A percentile compares a stretch with the other conserved stretches of the same genome.
These are phyloP conservation scores for Saturnispora ahearnii DNA, from an alignment of 805 yeast genomes.

Conservation along the genomic window DNA sequence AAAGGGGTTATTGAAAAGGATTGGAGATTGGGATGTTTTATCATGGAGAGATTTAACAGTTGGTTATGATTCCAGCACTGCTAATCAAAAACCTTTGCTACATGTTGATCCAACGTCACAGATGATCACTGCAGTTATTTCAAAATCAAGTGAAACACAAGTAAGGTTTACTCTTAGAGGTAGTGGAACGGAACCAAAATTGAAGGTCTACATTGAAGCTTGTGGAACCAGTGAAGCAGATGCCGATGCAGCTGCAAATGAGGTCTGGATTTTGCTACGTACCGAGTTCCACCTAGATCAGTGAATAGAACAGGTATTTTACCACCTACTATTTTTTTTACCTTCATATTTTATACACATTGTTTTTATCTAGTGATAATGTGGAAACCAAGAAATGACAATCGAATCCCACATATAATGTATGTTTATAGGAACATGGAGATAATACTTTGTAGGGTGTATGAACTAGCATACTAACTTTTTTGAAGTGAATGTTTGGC, in stretches of 20 bases:
- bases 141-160: constrained; percentile 12
- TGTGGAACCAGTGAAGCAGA: constrained; percentile 35
- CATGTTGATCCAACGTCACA: constrained; percentile 71
- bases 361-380: not conserved
- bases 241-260: constrained; percentile 45
- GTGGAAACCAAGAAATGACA: not conserved
- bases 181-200: constrained; percentile 93
- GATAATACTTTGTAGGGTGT: too few species aligned
- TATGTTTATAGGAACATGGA: not conserved
- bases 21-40: constrained; percentile 52
- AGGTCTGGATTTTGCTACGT: constrained; percentile 57
- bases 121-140: constrained; percentile 69
- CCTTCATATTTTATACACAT: too few species aligned
- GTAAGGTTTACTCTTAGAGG: constrained; percentile 77
- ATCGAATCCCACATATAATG: not conserved
- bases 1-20: constrained; percentile 30
- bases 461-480: too few species aligned
- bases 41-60: constrained; percentile 78
- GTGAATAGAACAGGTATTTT: not conserved
- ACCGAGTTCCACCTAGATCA: not conserved
- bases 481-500: too few species aligned
- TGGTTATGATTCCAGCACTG: constrained; percentile 69
- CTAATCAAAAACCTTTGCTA: constrained; percentile 46
- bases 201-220: constrained; percentile 87
- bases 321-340: too few species aligned